Percentiles rank a stretch among this genome's conserved stretches.
Conservation (phyloP, 1,284 basidiomycete species). For the Coriolopsis trogii region DNA sequence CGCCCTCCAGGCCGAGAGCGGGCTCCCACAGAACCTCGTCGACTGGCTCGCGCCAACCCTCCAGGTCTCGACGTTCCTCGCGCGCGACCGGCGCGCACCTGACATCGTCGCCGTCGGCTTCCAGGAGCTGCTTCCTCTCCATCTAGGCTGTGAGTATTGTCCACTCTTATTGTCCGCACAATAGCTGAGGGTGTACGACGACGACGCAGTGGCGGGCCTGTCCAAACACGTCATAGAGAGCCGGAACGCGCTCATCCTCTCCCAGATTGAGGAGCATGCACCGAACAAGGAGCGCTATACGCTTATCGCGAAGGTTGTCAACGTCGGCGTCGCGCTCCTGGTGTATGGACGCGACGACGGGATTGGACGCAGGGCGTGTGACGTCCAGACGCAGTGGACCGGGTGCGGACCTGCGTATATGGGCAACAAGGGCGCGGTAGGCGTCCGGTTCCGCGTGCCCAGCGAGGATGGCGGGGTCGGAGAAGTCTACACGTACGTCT, state of each 20-base stretch:
- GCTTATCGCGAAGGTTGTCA: conserved; percentile 73
- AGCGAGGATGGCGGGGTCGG: conserved; percentile 57
- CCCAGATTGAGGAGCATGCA: conserved; percentile 69
- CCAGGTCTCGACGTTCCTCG: conserved; percentile 72
- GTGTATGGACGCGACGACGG: conserved; percentile 80
- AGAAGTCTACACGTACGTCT: conserved; percentile 81
- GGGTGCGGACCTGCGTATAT: conserved; percentile 77
- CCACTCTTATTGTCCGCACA: conserved; percentile 1
- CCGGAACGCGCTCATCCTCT: conserved; percentile 63
- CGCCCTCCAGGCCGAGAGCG: conserved; percentile 73
- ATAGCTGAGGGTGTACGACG: background rate
- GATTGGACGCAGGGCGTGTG: conserved; percentile 59
- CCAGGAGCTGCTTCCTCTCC: conserved; percentile 85
- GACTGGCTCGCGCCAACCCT: conserved; percentile 83
- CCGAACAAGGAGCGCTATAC: conserved; percentile 71
- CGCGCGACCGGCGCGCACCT: conserved; percentile 59
- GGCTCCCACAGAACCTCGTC: conserved; percentile 78
- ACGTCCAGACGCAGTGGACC: conserved; percentile 78
- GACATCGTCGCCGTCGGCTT: conserved; percentile 91
- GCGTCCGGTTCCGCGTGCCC: conserved; percentile 78
- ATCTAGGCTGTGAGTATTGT: conserved; percentile 67
- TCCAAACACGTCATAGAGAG: conserved; percentile 65
- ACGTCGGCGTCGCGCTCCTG: conserved; percentile 79
- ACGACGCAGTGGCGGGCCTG: conserved; percentile 59
- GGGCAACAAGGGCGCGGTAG: conserved; percentile 97